Evolutionary conservation across 2,329 filamentous ascomycete species (phyloP).

Genomic region (Diaporthe batatas): DNA sequence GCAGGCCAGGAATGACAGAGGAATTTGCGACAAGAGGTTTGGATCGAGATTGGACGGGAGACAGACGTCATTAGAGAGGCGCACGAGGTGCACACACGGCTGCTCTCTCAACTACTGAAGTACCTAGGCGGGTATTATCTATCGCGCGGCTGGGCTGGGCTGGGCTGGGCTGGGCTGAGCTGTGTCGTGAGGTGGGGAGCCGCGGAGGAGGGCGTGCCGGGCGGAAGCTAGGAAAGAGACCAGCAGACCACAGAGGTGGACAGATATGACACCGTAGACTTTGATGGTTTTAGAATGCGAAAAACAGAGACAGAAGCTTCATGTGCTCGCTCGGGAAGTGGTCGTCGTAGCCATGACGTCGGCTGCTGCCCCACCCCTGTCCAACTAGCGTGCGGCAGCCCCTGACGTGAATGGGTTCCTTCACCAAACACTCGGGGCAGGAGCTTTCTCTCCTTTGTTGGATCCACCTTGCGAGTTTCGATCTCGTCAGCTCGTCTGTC

Average conservation of each 20-base stretch:
- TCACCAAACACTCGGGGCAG: not conserved
- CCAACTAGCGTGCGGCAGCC: not conserved
- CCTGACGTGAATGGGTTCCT: not conserved
- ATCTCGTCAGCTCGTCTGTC: not conserved
- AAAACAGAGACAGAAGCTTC: too few species aligned
- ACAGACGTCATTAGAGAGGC: constrained; percentile 4
- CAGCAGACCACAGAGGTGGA: constrained; percentile 2
- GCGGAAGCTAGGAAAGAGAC: not conserved
- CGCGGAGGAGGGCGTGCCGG: constrained; percentile 1
- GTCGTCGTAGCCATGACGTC: not conserved
- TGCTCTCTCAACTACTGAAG: not conserved
- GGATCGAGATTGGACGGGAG: constrained; percentile 12
- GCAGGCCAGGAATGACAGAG: not conserved
- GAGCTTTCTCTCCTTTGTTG: constrained; percentile 16
- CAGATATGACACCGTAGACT: constrained; percentile 19
- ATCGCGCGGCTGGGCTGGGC: not conserved
- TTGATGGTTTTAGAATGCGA: too few species aligned
- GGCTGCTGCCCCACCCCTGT: not conserved
- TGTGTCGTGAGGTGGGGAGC: not conserved
- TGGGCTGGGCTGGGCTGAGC: not conserved
- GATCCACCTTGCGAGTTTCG: not conserved
- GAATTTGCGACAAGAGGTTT: not conserved
- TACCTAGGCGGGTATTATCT: too few species aligned
- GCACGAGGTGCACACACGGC: constrained; percentile 10
- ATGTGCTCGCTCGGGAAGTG: too few species aligned